Evolutionary conservation across 306 rosid genomes (phyloP).

Genomic region (Lithocarpus polystachyus): DNA sequence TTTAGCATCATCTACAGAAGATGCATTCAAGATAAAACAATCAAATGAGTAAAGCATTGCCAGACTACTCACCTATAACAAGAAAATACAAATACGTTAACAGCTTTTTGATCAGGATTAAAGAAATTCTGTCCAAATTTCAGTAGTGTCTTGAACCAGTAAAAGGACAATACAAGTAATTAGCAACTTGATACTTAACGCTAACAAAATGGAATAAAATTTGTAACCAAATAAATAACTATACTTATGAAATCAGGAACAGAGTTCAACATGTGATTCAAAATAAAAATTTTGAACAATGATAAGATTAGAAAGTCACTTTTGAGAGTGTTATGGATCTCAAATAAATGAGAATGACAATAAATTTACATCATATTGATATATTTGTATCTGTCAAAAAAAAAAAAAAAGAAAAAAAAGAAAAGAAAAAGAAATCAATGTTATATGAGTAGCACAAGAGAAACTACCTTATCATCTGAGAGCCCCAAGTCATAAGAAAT

Average conservation of each 20-base stretch:
- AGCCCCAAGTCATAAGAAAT: conserved; percentile 42
- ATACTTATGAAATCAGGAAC: background rate
- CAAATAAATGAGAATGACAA: background rate
- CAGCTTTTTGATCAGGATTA: background rate
- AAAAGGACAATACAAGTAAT: background rate
- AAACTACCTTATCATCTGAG: conserved; percentile 40
- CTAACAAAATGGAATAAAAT: background rate
- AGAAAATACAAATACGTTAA: background rate
- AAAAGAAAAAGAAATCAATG: background rate
- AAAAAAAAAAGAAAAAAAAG: background rate
- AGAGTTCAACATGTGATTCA: background rate
- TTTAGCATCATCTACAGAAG: conserved; percentile 23
- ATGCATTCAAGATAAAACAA: conserved; percentile 44
- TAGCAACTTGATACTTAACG: background rate
- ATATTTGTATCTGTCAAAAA: background rate
- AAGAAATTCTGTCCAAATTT: background rate
- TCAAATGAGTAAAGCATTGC: conserved; percentile 44
- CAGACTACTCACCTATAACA: conserved; percentile 36
- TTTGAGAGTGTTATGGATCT: background rate
- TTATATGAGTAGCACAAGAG: background rate
- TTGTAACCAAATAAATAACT: background rate
- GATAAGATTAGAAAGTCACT: background rate
- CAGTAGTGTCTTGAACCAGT: background rate
- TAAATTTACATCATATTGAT: background rate
- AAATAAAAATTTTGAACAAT: background rate